Conservation (phyloP, 192 early-diverging fungal species). For the Spinellus fusiger region DNA sequence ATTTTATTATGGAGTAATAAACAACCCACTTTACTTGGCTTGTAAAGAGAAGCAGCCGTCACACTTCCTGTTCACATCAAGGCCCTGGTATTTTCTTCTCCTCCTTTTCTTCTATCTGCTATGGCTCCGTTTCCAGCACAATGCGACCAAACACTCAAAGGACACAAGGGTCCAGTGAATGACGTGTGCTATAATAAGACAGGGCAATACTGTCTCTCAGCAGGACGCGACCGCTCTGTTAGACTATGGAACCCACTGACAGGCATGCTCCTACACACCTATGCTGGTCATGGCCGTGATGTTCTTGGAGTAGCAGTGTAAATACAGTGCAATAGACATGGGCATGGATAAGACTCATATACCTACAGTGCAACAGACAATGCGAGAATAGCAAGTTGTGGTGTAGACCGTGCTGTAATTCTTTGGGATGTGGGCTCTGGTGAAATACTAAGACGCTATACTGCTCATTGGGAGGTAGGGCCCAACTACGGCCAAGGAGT, state of each 20-base stretch:
- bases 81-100: not conserved
- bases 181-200: conserved; percentile 56
- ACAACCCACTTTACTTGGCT: too few species aligned
- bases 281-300: conserved; percentile 82
- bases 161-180: conserved; percentile 70
- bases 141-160: conserved; percentile 37
- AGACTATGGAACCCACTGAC: conserved; percentile 64
- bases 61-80: too few species aligned
- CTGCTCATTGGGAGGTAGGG: conserved; percentile 69
- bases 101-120: not conserved
- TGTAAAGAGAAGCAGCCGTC: too few species aligned
- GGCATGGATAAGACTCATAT: too few species aligned
- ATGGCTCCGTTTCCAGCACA: conserved; percentile 23
- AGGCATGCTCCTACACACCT: conserved; percentile 67
- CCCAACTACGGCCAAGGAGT: not conserved
- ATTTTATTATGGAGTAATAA: too few species aligned
- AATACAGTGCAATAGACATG: conserved; percentile 49
- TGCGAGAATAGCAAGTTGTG: conserved; percentile 69
- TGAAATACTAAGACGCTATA: conserved; percentile 61
- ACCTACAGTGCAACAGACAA: conserved; percentile 48
- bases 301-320: conserved; percentile 69
- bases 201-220: conserved; percentile 82
- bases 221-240: conserved; percentile 67
- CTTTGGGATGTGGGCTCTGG: conserved; percentile 85
- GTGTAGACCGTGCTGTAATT: conserved; percentile 74